Evolutionary conservation across 2,329 filamentous ascomycete species (phyloP), one percentile per base, ranked within the genome.

Genomic region (Camillea tinctor): DNA sequence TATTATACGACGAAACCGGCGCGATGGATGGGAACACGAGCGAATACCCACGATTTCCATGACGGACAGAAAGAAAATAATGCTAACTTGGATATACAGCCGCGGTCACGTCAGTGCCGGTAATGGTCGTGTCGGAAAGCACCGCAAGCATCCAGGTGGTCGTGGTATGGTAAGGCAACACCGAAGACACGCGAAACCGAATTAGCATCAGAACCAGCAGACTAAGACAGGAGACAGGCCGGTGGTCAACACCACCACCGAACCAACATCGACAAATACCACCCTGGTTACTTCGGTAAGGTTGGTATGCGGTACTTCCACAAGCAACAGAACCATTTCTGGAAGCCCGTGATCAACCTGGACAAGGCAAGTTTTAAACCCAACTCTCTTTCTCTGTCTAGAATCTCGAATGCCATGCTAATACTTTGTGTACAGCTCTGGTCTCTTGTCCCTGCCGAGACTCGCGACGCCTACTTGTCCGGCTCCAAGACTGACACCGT

Each of bases 181-280:
- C 36, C 62, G 60, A 59, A 57, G 59, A 62, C 58, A 63, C 60
- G 63, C 57, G 62, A 48, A 48, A 50, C 20, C 17, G 30, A 59
- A 30, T 30, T 30, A 30, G 26, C 8, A 30, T 30, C 7, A 30
- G 26, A 30, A 30, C n/a, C 26, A 30, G 36, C 17, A 15, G 36
- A 44, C 36, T 44, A n/a, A 30, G 13, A 11, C 36, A n/a, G 36
- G 7, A 44, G 6, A 44, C 6, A 44, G 83, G 94, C 95, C 80
- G 94, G 95, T 96, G 94, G 93, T 88, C 92, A 97, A 85, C 95
- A 99, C 86, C 95, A 99, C 85, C 92, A 96, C 88, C 83, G 92
- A 72, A 96, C 92, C 77, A 96, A 96, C 84, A 69, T 81, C 64
- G 80, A 81, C 72, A 93, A 95, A 82, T 96, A 91, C 87, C 90